Percentiles rank a stretch among this genome's conserved stretches.
Evolutionary conservation across 805 yeast genomes (phyloP).

Genomic region (Tetrapisispora taiwanensis): DNA sequence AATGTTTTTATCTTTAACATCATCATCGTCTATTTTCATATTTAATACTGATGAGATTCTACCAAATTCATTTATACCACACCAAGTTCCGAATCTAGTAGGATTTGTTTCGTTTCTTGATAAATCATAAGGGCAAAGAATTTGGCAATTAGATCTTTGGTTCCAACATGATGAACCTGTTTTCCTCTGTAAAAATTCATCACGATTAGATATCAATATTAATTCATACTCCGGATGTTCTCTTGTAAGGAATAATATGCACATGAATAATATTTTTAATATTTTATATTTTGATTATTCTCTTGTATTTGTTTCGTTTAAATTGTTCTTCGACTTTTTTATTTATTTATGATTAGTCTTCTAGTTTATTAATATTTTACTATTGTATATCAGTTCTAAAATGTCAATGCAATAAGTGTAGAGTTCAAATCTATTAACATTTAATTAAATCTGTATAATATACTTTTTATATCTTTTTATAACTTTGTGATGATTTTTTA

Average conservation of each 20-base stretch:
- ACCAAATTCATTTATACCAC: slow-evolving; percentile 55
- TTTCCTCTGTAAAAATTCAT: slow-evolving; percentile 68
- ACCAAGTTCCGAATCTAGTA: slow-evolving; percentile 81
- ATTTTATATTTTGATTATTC: too few species aligned
- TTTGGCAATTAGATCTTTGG: slow-evolving; percentile 14
- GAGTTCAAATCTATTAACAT: too few species aligned
- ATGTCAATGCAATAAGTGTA: too few species aligned
- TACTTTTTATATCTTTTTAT: too few species aligned
- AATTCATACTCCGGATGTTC: slow-evolving; percentile 67
- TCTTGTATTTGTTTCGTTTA: too few species aligned
- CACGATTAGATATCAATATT: slow-evolving; percentile 73
- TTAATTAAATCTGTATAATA: too few species aligned
- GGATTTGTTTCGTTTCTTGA: slow-evolving; percentile 28
- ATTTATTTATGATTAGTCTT: too few species aligned
- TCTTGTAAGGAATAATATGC: slow-evolving; percentile 62
- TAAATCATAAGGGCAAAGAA: slow-evolving; percentile 65
- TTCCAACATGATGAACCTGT: slow-evolving; percentile 48
- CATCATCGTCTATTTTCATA: slow-evolving; percentile 37
- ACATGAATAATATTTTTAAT: slow-evolving; percentile 36
- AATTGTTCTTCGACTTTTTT: too few species aligned
- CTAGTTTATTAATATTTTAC: too few species aligned
- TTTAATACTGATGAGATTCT: slow-evolving; percentile 68
- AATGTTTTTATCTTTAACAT: slow-evolving; percentile 1
- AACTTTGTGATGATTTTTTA: background rate
- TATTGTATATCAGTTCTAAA: too few species aligned